These are phyloP conservation scores for Austropuccinia psidii DNA, from an alignment of 1,284 basidiomycete species.

Conservation along the genomic window DNA sequence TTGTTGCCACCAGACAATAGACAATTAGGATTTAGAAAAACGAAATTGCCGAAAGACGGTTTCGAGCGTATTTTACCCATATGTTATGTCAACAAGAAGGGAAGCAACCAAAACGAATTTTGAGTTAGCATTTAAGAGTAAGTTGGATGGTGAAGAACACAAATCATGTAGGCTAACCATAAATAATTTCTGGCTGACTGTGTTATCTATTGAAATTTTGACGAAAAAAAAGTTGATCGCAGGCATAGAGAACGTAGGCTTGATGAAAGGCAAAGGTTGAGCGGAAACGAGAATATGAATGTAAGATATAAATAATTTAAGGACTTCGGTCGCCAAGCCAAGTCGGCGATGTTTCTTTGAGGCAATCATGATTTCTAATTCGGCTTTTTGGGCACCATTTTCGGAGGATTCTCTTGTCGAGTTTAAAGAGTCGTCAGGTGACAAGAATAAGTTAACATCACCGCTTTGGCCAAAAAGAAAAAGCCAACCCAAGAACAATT, in stretches of 20 bases:
- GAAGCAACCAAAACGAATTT: constrained; percentile 55
- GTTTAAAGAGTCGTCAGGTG: constrained; percentile 41
- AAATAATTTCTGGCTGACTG: constrained; percentile 48
- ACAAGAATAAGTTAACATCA: constrained; percentile 85
- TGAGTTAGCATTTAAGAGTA: constrained; percentile 37
- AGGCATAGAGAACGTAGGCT: constrained; percentile 5
- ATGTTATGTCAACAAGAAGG: constrained; percentile 66
- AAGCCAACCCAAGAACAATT: no score
- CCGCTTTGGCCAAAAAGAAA: constrained; percentile 54
- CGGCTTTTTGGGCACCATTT: constrained; percentile 50
- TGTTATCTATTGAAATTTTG: constrained; percentile 22
- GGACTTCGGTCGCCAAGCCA: neutral
- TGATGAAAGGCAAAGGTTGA: neutral
- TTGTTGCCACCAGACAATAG: neutral
- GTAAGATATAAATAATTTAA: constrained; percentile 10
- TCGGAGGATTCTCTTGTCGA: constrained; percentile 46
- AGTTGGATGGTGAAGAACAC: constrained; percentile 32
- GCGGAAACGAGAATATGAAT: constrained; percentile 38
- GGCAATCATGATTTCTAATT: constrained; percentile 76
- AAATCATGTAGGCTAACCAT: constrained; percentile 46
- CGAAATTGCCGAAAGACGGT: neutral
- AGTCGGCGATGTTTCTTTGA: constrained; percentile 49
- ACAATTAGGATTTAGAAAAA: neutral
- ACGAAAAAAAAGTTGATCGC: constrained; percentile 45
- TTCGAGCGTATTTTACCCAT: constrained; percentile 43